Conservation (phyloP, 176 grass and related monocot species). For the Hsuehochloa calcarea region DNA sequence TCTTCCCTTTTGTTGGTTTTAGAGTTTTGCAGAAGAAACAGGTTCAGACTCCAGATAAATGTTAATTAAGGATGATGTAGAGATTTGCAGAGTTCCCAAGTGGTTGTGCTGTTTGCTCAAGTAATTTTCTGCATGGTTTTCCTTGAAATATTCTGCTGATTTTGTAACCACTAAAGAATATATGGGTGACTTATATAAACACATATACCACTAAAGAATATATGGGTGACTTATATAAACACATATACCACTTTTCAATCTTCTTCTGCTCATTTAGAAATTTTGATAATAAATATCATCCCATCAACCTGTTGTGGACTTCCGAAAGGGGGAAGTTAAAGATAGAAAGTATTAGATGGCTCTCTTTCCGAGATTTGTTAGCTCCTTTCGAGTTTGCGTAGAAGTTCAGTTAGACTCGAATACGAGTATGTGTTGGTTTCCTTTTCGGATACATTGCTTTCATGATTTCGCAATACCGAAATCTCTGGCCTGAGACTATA, state of each 20-base stretch:
- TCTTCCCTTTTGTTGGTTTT: slow-evolving; percentile 4
- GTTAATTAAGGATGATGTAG: not conserved
- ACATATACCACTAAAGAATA: slow-evolving; percentile 3
- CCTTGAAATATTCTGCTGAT: slow-evolving; percentile 14
- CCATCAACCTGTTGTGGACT: too few relatives aligned
- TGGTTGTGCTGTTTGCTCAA: not conserved
- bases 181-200: not conserved
- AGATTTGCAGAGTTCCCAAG: not conserved
- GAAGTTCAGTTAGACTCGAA: too few relatives aligned
- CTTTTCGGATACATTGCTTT: too few relatives aligned
- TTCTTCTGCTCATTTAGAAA: not conserved
- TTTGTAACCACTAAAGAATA: slow-evolving; percentile 12
- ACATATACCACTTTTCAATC: not conserved
- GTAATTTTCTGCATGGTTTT: slow-evolving; percentile 5
- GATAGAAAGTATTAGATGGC: too few relatives aligned
- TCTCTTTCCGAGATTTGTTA: too few relatives aligned
- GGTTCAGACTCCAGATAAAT: not conserved
- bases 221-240: not conserved
- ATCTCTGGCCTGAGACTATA: too few relatives aligned
- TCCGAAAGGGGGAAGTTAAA: too few relatives aligned
- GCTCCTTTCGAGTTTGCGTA: too few relatives aligned
- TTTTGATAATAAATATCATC: not conserved
- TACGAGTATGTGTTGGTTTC: too few relatives aligned
- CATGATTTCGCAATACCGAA: too few relatives aligned
- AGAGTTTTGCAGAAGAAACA: slow-evolving; percentile 20